Conservation (phyloP, 2,329 filamentous ascomycete species). For the Sporothrix schenckii region DNA sequence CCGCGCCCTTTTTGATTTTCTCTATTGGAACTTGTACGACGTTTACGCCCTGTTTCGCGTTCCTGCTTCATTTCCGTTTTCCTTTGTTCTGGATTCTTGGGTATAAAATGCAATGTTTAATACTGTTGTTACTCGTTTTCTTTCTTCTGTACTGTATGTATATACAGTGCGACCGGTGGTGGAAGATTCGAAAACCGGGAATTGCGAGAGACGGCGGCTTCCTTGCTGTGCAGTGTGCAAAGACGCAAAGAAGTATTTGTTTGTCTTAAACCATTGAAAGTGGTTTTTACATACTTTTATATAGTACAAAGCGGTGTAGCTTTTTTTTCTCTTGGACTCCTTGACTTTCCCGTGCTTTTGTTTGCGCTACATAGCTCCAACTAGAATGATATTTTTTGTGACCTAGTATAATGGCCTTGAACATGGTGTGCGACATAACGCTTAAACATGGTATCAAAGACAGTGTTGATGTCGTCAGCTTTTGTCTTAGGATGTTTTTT, state of each 20-base stretch:
- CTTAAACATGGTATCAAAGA: too few relatives aligned
- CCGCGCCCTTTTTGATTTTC: conserved; percentile 15
- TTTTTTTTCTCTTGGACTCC: conserved; percentile 8
- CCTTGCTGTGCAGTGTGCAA: conserved; percentile 28
- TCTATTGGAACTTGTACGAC: conserved; percentile 2
- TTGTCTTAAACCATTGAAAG: conserved; percentile 15
- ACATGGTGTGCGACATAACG: too few relatives aligned
- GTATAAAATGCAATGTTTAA: conserved; percentile 24
- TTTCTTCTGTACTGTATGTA: not conserved
- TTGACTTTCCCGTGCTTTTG: not conserved
- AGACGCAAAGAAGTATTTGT: conserved; percentile 23
- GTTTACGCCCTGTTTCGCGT: conserved; percentile 21
- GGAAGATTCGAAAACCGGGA: not conserved
- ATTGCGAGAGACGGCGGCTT: conserved; percentile 11
- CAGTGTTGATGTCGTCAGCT: too few relatives aligned
- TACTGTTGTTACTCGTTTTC: not conserved
- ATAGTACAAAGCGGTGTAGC: conserved; percentile 22
- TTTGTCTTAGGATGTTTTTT: too few relatives aligned
- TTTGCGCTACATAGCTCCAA: not conserved
- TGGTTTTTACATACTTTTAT: not conserved
- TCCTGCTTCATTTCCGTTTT: not conserved
- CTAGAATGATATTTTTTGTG: not conserved
- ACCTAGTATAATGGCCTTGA: too few relatives aligned
- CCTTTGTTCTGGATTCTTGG: conserved; percentile 20
- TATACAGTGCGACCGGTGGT: conserved; percentile 22